Percentiles rank a stretch among this genome's conserved stretches.
These are phyloP conservation scores for Sphaerulina populicola DNA, from an alignment of 2,329 filamentous ascomycete genomes.

Conservation along the genomic window DNA sequence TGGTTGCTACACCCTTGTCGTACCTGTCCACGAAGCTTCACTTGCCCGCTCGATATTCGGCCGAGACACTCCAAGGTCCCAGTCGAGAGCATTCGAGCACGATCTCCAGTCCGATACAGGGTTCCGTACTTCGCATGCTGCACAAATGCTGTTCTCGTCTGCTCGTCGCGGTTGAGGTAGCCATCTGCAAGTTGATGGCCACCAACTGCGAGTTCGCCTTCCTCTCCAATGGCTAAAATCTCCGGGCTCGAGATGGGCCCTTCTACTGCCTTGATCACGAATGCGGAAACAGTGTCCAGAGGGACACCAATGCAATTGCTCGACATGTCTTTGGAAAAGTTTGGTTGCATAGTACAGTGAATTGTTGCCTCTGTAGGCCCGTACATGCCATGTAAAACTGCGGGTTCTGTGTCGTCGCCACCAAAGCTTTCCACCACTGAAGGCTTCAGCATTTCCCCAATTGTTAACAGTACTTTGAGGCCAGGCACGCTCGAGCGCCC, in stretches of 20 bases:
- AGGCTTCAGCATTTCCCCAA: conserved; percentile 83
- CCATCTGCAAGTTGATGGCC: conserved; percentile 69
- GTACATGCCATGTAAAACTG: conserved; percentile 86
- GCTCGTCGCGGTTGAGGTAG: conserved; percentile 72
- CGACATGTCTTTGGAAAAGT: conserved; percentile 49
- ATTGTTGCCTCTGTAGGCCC: conserved; percentile 88
- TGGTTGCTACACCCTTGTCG: no score
- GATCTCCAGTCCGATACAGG: conserved; percentile 80
- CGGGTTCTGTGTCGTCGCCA: conserved; percentile 42
- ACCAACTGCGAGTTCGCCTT: conserved; percentile 74
- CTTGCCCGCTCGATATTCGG: conserved; percentile 68
- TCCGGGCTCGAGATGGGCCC: conserved; percentile 23
- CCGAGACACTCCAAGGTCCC: conserved; percentile 77
- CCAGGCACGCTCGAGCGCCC: conserved; percentile 58
- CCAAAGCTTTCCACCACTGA: conserved; percentile 75
- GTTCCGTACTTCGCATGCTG: conserved; percentile 54
- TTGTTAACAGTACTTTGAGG: conserved; percentile 67
- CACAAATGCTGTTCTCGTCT: conserved; percentile 66
- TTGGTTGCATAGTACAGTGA: conserved; percentile 70
- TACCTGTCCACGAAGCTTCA: conserved; percentile 71
- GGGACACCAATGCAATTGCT: conserved; percentile 68
- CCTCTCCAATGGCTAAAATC: conserved; percentile 56
- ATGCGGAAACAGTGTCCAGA: conserved; percentile 71
- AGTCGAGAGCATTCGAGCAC: conserved; percentile 57
- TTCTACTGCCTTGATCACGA: conserved; percentile 46